Evolutionary conservation across 306 rosid species (phyloP), one percentile per base, ranked within the genome.

Genomic region (Begonia peltatifolia): DNA sequence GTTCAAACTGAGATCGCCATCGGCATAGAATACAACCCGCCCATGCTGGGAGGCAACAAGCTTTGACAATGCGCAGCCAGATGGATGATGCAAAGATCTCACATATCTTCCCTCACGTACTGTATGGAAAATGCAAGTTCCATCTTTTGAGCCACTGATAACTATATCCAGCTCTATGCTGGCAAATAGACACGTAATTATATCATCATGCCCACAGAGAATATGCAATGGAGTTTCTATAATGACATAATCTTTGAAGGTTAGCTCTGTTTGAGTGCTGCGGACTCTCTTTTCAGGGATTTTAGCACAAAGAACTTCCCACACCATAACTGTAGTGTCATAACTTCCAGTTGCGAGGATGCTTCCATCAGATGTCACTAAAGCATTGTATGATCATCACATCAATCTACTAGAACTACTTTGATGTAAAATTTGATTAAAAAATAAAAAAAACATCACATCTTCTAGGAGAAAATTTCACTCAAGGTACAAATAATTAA

Each of bases 341-440:
- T 74, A 80, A 78, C 97, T 85, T 71, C 97, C 97, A 46, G 97
- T 90, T 53, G 95, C 97, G 67, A 90, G 97, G 58, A 83, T 71
- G 75, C 90, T 79, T 59, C 97, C 97, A 53, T 90, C 97, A 64
- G 94, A 82, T 67, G 97, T 76, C 83, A 90, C 97, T 90, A 85
- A 77, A 83, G 63, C 62, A 69, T 65, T 52, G 44, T 55, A 30
- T 30, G 38, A 30, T 30, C 38, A 30, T 30, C 38, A 30, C 38
- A 30, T 30, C 38, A 30, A 30, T 30, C 38, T 4, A 30, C 38
- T 30, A 30, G 0, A 30, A 30, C 38, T 30, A 30, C 38, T 30
- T 30, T 30, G 38, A 30, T 2, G 38, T 30, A 30, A 30, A 30
- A 30, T 30, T 30, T 30, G 8, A 30, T 30, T 5, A 5, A 30